These are phyloP conservation scores for Globisporangium acanthophoron DNA, from an alignment of 352 stramenopile genomes.

Conservation along the genomic window DNA sequence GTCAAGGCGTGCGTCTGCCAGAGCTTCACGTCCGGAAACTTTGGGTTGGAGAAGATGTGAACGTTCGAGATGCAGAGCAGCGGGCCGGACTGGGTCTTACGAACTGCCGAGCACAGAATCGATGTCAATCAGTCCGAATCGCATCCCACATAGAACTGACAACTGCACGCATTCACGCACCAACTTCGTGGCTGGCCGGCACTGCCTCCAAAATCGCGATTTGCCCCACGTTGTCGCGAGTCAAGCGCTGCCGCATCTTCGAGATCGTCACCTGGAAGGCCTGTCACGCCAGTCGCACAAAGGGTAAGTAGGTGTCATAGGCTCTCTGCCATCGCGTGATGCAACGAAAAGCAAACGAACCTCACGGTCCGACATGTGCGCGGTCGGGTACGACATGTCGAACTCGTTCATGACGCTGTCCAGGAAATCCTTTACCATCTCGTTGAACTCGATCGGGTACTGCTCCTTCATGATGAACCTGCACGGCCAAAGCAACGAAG, in stretches of 20 bases:
- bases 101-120: constrained; percentile 10
- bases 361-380: constrained; percentile 55
- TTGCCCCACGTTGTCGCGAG: constrained; percentile 97
- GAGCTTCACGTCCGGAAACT: constrained; percentile 98
- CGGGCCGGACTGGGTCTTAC: constrained; percentile 45
- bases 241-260: constrained; percentile 85
- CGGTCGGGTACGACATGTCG: constrained; percentile 67
- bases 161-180: constrained; percentile 31
- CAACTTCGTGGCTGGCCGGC: constrained; percentile 68
- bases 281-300: constrained; percentile 5
- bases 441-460: constrained; percentile 98
- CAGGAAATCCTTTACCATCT: constrained; percentile 79
- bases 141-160: constrained; percentile 3
- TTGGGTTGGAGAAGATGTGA: constrained; percentile 98
- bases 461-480: constrained; percentile 86
- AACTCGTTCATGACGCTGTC: constrained; percentile 65
- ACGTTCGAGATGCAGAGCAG: constrained; percentile 96
- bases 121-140: neutral
- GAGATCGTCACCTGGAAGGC: constrained; percentile 38
- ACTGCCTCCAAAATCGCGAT: constrained; percentile 96
- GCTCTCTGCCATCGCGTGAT: neutral
- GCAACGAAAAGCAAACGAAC: constrained; percentile 10
- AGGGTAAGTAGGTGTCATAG: neutral
- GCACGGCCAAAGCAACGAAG: neutral
- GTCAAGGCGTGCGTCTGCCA: constrained; percentile 93